These are phyloP conservation scores for Acorus gramineus DNA, from an alignment of 106 monocot genomes.

Conservation along the genomic window DNA sequence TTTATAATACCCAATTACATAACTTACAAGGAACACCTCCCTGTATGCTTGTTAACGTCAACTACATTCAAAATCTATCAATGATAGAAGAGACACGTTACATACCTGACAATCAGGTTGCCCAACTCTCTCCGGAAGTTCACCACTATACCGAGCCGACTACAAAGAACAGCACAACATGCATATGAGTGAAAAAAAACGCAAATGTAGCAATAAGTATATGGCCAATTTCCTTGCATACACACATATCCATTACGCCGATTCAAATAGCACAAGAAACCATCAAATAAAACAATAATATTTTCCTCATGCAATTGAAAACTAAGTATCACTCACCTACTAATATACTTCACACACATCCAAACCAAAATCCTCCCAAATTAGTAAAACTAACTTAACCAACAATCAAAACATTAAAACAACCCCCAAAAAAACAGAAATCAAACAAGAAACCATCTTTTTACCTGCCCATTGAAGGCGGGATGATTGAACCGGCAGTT, in stretches of 20 bases:
- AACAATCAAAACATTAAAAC: not conserved
- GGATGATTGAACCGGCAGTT: constrained; percentile 87
- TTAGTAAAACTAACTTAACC: not conserved
- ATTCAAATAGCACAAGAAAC: too few species aligned
- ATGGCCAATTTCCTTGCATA: too few species aligned
- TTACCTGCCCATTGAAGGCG: constrained; percentile 25
- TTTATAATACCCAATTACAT: too few species aligned
- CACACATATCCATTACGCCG: too few species aligned
- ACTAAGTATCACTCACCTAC: too few species aligned
- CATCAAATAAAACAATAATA: too few species aligned
- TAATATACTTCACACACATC: too few species aligned
- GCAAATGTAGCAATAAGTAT: not conserved
- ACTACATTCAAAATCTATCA: not conserved
- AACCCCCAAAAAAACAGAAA: not conserved
- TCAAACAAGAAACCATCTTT: not conserved
- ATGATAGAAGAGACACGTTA: not conserved
- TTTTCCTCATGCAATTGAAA: too few species aligned
- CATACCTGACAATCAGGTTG: constrained; percentile 82
- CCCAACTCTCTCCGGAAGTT: constrained; percentile 62
- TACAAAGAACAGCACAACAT: constrained; percentile 6
- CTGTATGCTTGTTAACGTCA: too few species aligned
- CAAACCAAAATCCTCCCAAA: not conserved
- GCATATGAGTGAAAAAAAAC: too few species aligned
- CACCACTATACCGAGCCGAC: constrained; percentile 30
- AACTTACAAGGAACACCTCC: too few species aligned